Evolutionary conservation across 1,284 basidiomycete species (phyloP).

Genomic region (Athelia sp.): DNA sequence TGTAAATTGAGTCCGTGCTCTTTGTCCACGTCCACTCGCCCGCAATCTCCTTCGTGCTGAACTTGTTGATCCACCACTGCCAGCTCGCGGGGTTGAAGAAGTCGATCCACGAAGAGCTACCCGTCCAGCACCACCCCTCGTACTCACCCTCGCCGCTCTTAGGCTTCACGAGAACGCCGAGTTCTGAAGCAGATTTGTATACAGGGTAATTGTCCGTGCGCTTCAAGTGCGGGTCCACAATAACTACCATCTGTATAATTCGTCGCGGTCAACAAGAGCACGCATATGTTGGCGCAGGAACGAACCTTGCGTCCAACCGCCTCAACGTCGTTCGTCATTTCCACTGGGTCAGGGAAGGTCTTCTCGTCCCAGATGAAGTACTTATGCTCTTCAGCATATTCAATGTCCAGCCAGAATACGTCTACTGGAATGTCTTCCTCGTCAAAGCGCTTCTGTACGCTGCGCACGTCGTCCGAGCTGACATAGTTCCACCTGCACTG

Average conservation of each 20-base stretch:
- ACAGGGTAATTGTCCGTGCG: slow-evolving; percentile 77
- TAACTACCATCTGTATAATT: slow-evolving; percentile 84
- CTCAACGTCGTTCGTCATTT: slow-evolving; percentile 90
- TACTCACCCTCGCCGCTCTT: slow-evolving; percentile 78
- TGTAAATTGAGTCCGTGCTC: slow-evolving; percentile 78
- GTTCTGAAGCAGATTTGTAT: slow-evolving; percentile 81
- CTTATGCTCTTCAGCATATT: slow-evolving; percentile 91
- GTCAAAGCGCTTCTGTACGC: slow-evolving; percentile 87
- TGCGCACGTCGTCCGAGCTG: slow-evolving; percentile 82
- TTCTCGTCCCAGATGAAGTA: slow-evolving; percentile 97
- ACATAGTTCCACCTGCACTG: slow-evolving; percentile 99
- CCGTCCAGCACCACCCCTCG: slow-evolving; percentile 99
- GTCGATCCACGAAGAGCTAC: slow-evolving; percentile 94
- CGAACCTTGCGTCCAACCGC: slow-evolving; percentile 80
- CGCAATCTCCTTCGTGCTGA: slow-evolving; percentile 52
- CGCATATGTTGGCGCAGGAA: slow-evolving; percentile 1
- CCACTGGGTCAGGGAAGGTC: slow-evolving; percentile 89
- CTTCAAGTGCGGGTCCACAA: slow-evolving; percentile 96
- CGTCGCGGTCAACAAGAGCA: not conserved
- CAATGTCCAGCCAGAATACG: slow-evolving; percentile 98
- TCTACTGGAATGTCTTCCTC: slow-evolving; percentile 94
- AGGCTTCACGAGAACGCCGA: slow-evolving; percentile 79
- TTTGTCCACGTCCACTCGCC: slow-evolving; percentile 67
- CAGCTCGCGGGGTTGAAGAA: slow-evolving; percentile 91
- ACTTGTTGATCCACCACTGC: slow-evolving; percentile 89